A percentile compares a stretch with the other conserved stretches of the same genome.
phyloP scores from a whole-genome alignment of 75 land plant genomes.

The Gnetum montanum region DNA sequence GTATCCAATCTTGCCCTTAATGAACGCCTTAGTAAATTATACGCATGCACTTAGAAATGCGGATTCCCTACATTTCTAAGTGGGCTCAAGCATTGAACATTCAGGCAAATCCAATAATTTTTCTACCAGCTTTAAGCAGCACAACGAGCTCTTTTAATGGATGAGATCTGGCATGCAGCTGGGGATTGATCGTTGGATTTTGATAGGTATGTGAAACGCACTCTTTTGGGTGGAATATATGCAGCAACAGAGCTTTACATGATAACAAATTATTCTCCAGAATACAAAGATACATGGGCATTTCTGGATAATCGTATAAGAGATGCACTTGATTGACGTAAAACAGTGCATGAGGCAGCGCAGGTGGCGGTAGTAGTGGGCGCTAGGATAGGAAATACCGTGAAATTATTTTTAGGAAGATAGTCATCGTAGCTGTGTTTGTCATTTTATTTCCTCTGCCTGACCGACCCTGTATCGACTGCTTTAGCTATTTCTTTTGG shows the following conservation, averaged over 20 bases:
- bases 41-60: conserved; percentile 75
- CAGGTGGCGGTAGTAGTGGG: conserved; percentile 79
- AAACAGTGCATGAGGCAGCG: conserved; percentile 49
- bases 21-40: conserved; percentile 60
- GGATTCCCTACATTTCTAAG: conserved; percentile 71
- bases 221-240: conserved; percentile 71
- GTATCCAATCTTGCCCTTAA: conserved; percentile 45
- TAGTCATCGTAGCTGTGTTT: background rate
- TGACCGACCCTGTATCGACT: too few relatives aligned
- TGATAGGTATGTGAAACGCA: conserved; percentile 85
- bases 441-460: background rate
- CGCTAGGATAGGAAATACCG: conserved; percentile 50
- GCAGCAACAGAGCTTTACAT: conserved; percentile 81
- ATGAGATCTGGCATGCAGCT: conserved; percentile 95
- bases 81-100: conserved; percentile 96
- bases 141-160: conserved; percentile 77
- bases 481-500: background rate
- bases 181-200: conserved; percentile 64
- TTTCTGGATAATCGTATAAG: conserved; percentile 28
- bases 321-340: conserved; percentile 37
- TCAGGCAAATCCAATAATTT: conserved; percentile 85
- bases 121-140: conserved; percentile 76
- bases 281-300: conserved; percentile 32
- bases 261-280: conserved; percentile 82
- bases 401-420: conserved; percentile 35